A percentile compares a stretch with the other conserved stretches of the same genome.
Conservation (phyloP, 129 eudicot species). For the carrot (Daucus carota) region DH1_v3.0 NC_030386.2:5293501-5294000, state of each 20-base stretch:
- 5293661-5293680: neutral
- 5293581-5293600: constrained; percentile 55
- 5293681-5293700: constrained; percentile 53
- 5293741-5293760: constrained; percentile 31
- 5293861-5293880: constrained; percentile 34
- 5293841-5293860: neutral
- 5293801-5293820: constrained; percentile 14
- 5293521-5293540: constrained; percentile 62
- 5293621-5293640: constrained; percentile 3
- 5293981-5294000: constrained; percentile 74
- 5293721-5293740: constrained; percentile 68
- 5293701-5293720: constrained; percentile 63
- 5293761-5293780: constrained; percentile 46
- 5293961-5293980: constrained; percentile 29
- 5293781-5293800: constrained; percentile 61
- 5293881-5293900: constrained; percentile 91
- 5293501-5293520: constrained; percentile 75
- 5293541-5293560: constrained; percentile 40
- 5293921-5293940: constrained; percentile 76
- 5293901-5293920: constrained; percentile 71
- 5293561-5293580: constrained; percentile 35
- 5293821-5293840: neutral
- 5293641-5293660: neutral
- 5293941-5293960: constrained; percentile 46
- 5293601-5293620: constrained; percentile 41